phyloP scores from a whole-genome alignment of 306 rosid genomes.

The Cucumis hystrix region DNA sequence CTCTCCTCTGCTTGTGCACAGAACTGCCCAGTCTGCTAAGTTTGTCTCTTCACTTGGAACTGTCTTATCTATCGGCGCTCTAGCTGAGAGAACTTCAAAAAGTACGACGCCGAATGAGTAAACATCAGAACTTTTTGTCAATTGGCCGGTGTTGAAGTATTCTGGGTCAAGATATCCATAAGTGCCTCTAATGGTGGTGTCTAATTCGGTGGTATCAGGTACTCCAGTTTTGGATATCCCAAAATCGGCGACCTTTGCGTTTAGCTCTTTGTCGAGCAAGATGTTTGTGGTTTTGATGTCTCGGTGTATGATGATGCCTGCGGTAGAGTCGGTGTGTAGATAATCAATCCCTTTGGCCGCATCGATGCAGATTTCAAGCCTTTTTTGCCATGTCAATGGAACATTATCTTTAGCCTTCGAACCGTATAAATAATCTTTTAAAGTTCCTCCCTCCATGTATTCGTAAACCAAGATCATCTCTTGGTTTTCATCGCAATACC shows the following conservation, averaged over 20 bases:
- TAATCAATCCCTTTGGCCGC: constrained; percentile 8
- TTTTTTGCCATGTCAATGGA: constrained; percentile 3
- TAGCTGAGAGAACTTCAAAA: not conserved
- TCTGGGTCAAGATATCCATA: not conserved
- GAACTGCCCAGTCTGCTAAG: not conserved
- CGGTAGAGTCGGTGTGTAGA: not conserved
- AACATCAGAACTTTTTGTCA: not conserved
- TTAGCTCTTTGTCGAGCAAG: not conserved
- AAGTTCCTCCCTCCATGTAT: constrained; percentile 12
- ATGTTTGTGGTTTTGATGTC: constrained; percentile 16
- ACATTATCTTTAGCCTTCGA: not conserved
- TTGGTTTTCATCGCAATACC: not conserved
- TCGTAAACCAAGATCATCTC: constrained; percentile 15
- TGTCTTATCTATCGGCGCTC: not conserved
- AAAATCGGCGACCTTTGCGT: constrained; percentile 1
- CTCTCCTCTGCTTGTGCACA: not conserved
- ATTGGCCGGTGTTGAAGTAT: not conserved
- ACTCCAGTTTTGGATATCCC: not conserved
- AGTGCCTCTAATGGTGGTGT: not conserved
- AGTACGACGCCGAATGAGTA: constrained; percentile 6
- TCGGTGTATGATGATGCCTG: not conserved
- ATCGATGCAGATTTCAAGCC: constrained; percentile 2
- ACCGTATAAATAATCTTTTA: not conserved
- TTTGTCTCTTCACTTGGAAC: not conserved
- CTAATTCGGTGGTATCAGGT: not conserved